A percentile compares a stretch with the other conserved stretches of the same genome.
Evolutionary conservation across 2,329 filamentous ascomycete species (phyloP).

Genomic region (Neofusicoccum cordaticola): DNA sequence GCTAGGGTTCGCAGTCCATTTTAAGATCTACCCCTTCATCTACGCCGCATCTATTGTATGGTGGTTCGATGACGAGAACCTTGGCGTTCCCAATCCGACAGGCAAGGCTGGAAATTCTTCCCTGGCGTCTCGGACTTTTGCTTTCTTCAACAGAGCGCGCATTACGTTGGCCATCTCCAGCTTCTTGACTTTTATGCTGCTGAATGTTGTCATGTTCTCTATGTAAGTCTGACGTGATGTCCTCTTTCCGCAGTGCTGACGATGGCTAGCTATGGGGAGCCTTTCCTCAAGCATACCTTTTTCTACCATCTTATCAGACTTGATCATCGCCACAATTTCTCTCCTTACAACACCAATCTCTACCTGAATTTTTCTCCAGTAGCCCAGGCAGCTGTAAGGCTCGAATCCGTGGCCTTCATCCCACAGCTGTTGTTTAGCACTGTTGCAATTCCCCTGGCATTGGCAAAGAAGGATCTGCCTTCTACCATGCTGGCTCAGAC

Average conservation of each 20-base stretch:
- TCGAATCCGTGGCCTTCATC: constrained; percentile 82
- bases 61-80: constrained; percentile 65
- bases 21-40: constrained; percentile 98
- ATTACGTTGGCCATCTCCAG: constrained; percentile 62
- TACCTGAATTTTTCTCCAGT: constrained; percentile 73
- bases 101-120: constrained; percentile 24
- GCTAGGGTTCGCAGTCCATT: constrained; percentile 83
- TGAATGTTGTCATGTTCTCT: constrained; percentile 78
- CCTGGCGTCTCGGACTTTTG: constrained; percentile 18
- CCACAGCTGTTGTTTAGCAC: constrained; percentile 83
- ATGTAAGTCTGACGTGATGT: constrained; percentile 50
- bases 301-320: constrained; percentile 89
- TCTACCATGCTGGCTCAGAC: constrained; percentile 90
- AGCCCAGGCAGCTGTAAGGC: constrained; percentile 39
- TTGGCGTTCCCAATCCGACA: not conserved
- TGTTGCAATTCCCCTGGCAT: constrained; percentile 67
- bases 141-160: constrained; percentile 41
- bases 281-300: constrained; percentile 87
- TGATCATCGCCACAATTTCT: constrained; percentile 98
- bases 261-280: constrained; percentile 63
- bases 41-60: constrained; percentile 80
- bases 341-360: constrained; percentile 87
- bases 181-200: constrained; percentile 65
- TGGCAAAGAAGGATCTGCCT: constrained; percentile 79
- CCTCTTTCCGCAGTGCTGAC: not conserved